phyloP scores from a whole-genome alignment of 768 basidiomycete genomes.

The Omphalotus guepiniiformis region DNA sequence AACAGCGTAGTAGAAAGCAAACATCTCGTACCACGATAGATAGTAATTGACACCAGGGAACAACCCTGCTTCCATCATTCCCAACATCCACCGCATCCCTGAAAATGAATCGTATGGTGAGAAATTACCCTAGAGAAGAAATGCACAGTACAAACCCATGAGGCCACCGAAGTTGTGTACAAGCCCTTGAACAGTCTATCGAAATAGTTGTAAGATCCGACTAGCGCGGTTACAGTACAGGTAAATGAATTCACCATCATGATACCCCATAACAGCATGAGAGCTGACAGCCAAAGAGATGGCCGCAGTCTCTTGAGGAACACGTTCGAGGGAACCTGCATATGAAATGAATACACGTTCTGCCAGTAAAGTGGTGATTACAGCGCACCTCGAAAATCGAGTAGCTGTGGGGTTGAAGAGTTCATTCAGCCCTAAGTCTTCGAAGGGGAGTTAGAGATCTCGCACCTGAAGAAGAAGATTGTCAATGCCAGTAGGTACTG shows the following conservation, averaged over 20 bases:
- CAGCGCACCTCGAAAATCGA: constrained; percentile 59
- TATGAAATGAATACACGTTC: not conserved
- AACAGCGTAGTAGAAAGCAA: too few relatives aligned
- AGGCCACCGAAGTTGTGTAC: constrained; percentile 67
- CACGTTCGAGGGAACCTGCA: constrained; percentile 65
- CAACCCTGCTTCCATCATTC: constrained; percentile 69
- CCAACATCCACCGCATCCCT: constrained; percentile 72
- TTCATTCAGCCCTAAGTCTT: too few relatives aligned
- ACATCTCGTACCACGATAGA: constrained; percentile 55
- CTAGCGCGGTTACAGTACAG: too few relatives aligned
- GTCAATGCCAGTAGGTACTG: constrained; percentile 67
- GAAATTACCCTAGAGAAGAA: not conserved
- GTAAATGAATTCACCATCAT: constrained; percentile 67
- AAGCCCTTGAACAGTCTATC: constrained; percentile 68
- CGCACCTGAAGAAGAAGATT: constrained; percentile 48
- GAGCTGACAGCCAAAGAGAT: constrained; percentile 68
- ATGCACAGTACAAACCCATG: constrained; percentile 41
- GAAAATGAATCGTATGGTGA: constrained; percentile 1
- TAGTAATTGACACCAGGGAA: constrained; percentile 66
- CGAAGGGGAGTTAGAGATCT: too few relatives aligned
- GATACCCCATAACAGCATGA: constrained; percentile 74
- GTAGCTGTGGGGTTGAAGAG: constrained; percentile 45
- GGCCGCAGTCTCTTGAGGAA: constrained; percentile 71
- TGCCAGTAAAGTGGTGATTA: not conserved
- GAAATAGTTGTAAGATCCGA: constrained; percentile 10